Percentiles rank a stretch among this genome's conserved stretches.
phyloP scores from a whole-genome alignment of 164 flowering plant genomes.

The Piper betle region DNA sequence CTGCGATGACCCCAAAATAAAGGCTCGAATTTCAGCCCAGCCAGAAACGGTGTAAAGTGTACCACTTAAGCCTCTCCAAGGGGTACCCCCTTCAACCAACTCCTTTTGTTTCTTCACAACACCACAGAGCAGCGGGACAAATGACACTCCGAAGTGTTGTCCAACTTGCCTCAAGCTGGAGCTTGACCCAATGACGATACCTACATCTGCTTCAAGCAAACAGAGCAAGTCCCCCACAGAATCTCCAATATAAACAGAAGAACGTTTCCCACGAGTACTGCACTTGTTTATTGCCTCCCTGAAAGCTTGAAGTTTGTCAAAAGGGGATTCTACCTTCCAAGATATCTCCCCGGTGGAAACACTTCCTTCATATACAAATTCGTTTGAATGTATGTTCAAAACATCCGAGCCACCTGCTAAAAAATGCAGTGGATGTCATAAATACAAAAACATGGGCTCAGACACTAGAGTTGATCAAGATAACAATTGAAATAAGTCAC shows the following conservation, averaged over 20 bases:
- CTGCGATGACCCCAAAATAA: slow-evolving; percentile 17
- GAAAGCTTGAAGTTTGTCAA: slow-evolving; percentile 23
- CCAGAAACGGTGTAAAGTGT: slow-evolving; percentile 23
- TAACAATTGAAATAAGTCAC: too few species aligned
- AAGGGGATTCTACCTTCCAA: slow-evolving; percentile 23
- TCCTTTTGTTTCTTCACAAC: slow-evolving; percentile 24
- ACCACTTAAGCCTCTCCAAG: slow-evolving; percentile 22
- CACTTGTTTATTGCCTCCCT: slow-evolving; percentile 11
- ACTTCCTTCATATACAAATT: slow-evolving; percentile 17
- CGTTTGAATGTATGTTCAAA: slow-evolving; percentile 25
- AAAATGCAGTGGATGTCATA: not conserved
- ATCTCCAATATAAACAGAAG: slow-evolving; percentile 24
- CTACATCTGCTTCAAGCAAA: slow-evolving; percentile 27
- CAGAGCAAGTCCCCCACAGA: slow-evolving; percentile 29
- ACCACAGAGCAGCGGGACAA: slow-evolving; percentile 22
- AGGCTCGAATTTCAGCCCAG: slow-evolving; percentile 30
- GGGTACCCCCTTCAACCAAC: slow-evolving; percentile 6
- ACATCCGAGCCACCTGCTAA: slow-evolving; percentile 19
- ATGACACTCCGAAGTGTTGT: slow-evolving; percentile 20
- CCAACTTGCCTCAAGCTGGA: slow-evolving; percentile 17
- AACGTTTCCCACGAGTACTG: slow-evolving; percentile 8
- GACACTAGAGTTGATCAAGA: not conserved
- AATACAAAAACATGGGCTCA: not conserved
- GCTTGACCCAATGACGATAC: slow-evolving; percentile 27
- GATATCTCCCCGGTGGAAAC: slow-evolving; percentile 25